phyloP scores from a whole-genome alignment of 495 filamentous ascomycete species.

The Trichoderma reesei region DNA sequence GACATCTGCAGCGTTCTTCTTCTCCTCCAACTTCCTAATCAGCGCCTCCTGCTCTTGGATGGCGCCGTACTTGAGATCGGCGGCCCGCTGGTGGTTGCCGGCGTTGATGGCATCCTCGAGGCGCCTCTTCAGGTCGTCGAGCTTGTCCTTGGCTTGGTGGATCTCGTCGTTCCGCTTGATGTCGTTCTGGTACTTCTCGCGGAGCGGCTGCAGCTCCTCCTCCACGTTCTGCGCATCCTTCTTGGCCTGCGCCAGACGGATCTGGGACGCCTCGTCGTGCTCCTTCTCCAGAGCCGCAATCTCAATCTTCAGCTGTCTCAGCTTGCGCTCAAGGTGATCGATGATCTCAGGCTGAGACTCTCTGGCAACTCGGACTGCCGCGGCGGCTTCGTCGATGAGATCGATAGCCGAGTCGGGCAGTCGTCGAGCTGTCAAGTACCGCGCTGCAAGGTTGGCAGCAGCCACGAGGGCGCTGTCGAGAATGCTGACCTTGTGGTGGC shows the following conservation, averaged over 20 bases:
- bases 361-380: constrained; percentile 84
- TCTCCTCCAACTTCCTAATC: constrained; percentile 70
- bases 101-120: constrained; percentile 82
- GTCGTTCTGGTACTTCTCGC: constrained; percentile 91
- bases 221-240: constrained; percentile 84
- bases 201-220: constrained; percentile 83
- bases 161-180: constrained; percentile 79
- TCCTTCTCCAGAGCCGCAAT: constrained; percentile 90
- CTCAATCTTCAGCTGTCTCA: constrained; percentile 88
- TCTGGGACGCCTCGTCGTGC: constrained; percentile 84
- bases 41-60: constrained; percentile 80
- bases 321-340: constrained; percentile 80
- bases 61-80: constrained; percentile 92
- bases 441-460: constrained; percentile 77
- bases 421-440: constrained; percentile 82
- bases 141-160: constrained; percentile 92
- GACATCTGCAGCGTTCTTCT: constrained; percentile 68
- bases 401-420: constrained; percentile 96
- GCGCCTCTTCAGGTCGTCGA: constrained; percentile 79
- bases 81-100: constrained; percentile 70
- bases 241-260: constrained; percentile 69
- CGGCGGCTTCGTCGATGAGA: constrained; percentile 90
- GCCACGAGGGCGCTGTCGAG: constrained; percentile 85
- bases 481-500: constrained; percentile 96
- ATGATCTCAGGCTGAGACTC: constrained; percentile 93